Evolutionary conservation across 2,329 filamentous ascomycete species (phyloP), one percentile per base, ranked within the genome.

Genomic region (Incumbomyces lentus): DNA sequence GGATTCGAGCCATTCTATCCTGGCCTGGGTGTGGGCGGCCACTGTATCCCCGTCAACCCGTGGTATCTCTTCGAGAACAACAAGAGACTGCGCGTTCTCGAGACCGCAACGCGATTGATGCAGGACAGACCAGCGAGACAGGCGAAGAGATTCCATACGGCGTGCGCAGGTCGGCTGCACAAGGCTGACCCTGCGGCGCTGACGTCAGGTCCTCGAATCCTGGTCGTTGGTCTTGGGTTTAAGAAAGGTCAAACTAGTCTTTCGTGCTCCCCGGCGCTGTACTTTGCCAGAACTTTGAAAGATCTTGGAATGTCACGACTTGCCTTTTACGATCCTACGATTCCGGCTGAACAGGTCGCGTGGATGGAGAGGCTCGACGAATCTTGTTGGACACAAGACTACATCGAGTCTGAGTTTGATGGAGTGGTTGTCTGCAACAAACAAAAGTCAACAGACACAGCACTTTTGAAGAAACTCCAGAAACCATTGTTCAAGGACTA

Each of bases 31-130:
- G 51, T 53, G 16, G 51, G 51, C 14, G 51, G 51, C 33, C 51
- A 53, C 29, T 53, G 51, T 33, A 53, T 53, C 18, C 51, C 51
- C 12, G 45, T 53, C 39, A 53, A 53, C 40, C 51, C 51, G 3
- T 52, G 39, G 13, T 53, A 53, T 19, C 51, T 53, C 17, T 39
- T 46, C 22, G 34, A 37, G 33, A 47, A 49, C 17, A 51, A 49
- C 40, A 44, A 39, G 17, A 18, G 39, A 17, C 34, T 50, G 30
- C 39, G 37, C 4, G 19, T 51, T 26, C 32, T 53, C 26, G 44
- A 53, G 30, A 31, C 48, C 12, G 50, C 51, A 2, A 53, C 51
- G 13, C 41, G 33, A 26, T 16, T 45, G 18, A 53, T 53, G 51
- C 46, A 48, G 41, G 33, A 49, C 2, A 43, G 51, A 11, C 51